Evolutionary conservation across 371 early-diverging fungal genomes (phyloP).

Genomic region (Mucor lusitanicus): DNA sequence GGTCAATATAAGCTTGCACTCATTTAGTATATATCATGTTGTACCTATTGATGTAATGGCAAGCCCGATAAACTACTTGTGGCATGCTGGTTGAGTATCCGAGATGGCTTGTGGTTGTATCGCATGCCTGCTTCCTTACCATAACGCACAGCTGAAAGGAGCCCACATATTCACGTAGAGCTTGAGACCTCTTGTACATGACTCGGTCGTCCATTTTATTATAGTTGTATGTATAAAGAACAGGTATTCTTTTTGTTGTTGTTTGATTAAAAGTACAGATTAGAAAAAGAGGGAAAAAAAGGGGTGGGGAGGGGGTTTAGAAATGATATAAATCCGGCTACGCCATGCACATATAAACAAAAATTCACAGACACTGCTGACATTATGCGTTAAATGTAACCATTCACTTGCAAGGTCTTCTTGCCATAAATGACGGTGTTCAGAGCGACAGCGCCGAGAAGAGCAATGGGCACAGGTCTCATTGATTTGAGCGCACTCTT

Average conservation of each 20-base stretch:
- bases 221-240: neutral
- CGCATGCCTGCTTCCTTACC: slow-evolving; percentile 17
- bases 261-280: slow-evolving; percentile 5
- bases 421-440: slow-evolving; percentile 47
- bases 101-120: neutral
- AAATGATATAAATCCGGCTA: slow-evolving; percentile 3
- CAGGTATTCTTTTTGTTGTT: neutral
- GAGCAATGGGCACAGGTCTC: slow-evolving; percentile 38
- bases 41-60: slow-evolving; percentile 29
- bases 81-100: neutral
- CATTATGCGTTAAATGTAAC: slow-evolving; percentile 32
- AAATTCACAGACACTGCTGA: slow-evolving; percentile 9
- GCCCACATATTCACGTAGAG: slow-evolving; percentile 32
- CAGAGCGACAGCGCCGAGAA: slow-evolving; percentile 31
- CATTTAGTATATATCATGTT: neutral
- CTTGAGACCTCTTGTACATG: slow-evolving; percentile 28
- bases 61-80: slow-evolving; percentile 28
- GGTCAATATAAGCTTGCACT: neutral
- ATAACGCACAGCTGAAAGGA: slow-evolving; percentile 29
- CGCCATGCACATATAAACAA: neutral
- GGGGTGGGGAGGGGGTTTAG: neutral
- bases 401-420: slow-evolving; percentile 47
- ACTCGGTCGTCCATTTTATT: slow-evolving; percentile 25
- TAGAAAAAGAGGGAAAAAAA: slow-evolving; percentile 3
- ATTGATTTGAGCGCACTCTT: slow-evolving; percentile 31